Evolutionary conservation across 768 basidiomycete genomes (phyloP).

Genomic region (Russula virescens): DNA sequence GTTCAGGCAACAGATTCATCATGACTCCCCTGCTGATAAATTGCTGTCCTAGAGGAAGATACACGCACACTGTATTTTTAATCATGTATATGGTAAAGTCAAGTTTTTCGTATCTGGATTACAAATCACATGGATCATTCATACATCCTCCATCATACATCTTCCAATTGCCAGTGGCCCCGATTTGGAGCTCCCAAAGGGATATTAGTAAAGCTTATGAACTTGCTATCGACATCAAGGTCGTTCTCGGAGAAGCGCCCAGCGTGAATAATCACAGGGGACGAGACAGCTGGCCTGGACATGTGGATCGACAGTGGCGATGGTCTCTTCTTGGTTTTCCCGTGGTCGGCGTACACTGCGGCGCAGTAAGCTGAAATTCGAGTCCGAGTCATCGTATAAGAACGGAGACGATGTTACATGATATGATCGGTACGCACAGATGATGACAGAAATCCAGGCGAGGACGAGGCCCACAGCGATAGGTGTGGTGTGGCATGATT

Average conservation of each 20-base stretch:
- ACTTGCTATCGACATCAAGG: not conserved
- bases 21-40: not conserved
- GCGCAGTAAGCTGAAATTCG: constrained; percentile 3
- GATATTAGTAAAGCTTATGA: not conserved
- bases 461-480: constrained; percentile 1
- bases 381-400: not conserved
- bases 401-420: not conserved
- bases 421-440: not conserved
- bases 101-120: not conserved
- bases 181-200: not conserved
- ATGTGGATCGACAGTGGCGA: constrained; percentile 5
- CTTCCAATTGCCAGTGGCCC: not conserved
- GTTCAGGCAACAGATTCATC: not conserved
- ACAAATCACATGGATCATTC: not conserved
- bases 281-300: constrained; percentile 1
- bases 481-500: not conserved
- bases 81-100: not conserved
- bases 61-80: not conserved
- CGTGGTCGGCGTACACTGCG: not conserved
- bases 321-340: not conserved
- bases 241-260: not conserved
- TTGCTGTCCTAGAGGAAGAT: not conserved
- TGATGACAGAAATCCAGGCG: not conserved
- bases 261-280: constrained; percentile 4
- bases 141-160: not conserved